phyloP scores from a whole-genome alignment of 2,329 filamentous ascomycete genomes.

The Onygenales sp. region DNA sequence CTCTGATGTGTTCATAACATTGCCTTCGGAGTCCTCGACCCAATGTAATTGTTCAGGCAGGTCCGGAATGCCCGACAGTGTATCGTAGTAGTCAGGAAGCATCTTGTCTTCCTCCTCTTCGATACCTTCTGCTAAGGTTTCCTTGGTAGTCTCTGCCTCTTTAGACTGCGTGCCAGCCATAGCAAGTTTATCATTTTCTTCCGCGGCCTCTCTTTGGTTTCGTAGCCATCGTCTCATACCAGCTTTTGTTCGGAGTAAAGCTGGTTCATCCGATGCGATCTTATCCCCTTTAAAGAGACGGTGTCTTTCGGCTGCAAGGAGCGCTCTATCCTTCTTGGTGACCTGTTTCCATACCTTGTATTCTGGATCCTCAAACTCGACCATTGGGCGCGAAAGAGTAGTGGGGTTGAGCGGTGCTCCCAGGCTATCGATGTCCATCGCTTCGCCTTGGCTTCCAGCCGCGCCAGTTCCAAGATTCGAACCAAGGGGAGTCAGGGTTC shows the following conservation, averaged over 20 bases:
- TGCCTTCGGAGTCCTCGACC: conserved; percentile 81
- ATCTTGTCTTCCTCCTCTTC: conserved; percentile 76
- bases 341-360: conserved; percentile 99
- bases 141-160: conserved; percentile 44
- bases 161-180: conserved; percentile 37
- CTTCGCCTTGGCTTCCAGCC: conserved; percentile 63
- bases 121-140: conserved; percentile 90
- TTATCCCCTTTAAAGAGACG: conserved; percentile 77
- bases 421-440: conserved; percentile 74
- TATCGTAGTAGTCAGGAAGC: conserved; percentile 90
- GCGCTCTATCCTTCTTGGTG: conserved; percentile 88
- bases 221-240: conserved; percentile 84
- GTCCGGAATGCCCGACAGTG: conserved; percentile 76
- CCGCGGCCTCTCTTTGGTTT: conserved; percentile 59
- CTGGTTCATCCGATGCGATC: conserved; percentile 79
- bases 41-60: conserved; percentile 69
- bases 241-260: conserved; percentile 71
- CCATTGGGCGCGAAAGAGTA: conserved; percentile 60
- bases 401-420: conserved; percentile 58
- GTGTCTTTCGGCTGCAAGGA: conserved; percentile 75
- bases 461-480: conserved; percentile 52
- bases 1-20: conserved; percentile 78
- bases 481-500: conserved; percentile 66
- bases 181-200: conserved; percentile 38
- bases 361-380: conserved; percentile 76